Conservation (phyloP, 2,329 filamentous ascomycete species). For the Remersonia thermophila region DNA sequence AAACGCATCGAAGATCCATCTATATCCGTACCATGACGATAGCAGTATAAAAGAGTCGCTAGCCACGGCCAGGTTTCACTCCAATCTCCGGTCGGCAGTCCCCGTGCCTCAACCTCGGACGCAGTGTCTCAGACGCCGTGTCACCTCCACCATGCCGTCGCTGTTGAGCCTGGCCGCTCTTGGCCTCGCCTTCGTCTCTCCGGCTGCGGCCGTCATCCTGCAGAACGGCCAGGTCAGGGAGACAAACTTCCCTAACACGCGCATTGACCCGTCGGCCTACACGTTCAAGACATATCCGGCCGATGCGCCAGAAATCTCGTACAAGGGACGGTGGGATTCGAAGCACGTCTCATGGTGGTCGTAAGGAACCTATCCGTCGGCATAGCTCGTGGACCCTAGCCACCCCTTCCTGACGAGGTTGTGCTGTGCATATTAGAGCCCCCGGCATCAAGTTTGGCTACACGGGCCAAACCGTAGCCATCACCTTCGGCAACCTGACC, state of each 20-base stretch:
- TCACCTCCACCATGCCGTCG: constrained; percentile 11
- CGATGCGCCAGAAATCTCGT: constrained; percentile 41
- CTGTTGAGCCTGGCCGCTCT: constrained; percentile 9
- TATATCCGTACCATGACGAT: too few relatives aligned
- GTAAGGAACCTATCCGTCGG: constrained; percentile 25
- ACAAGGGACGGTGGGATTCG: constrained; percentile 51
- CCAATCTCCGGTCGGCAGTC: too few relatives aligned
- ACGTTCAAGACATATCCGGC: constrained; percentile 34
- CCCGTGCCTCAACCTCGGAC: too few relatives aligned
- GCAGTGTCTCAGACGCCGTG: too few relatives aligned
- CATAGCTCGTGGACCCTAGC: background rate
- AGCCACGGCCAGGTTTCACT: too few relatives aligned
- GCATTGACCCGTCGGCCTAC: constrained; percentile 23
- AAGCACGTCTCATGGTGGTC: constrained; percentile 49
- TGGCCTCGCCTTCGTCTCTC: constrained; percentile 14
- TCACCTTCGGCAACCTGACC: constrained; percentile 42
- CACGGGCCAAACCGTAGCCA: constrained; percentile 38
- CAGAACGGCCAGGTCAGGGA: constrained; percentile 30
- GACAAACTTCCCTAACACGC: constrained; percentile 30
- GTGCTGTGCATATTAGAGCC: constrained; percentile 28
- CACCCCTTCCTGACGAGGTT: constrained; percentile 4
- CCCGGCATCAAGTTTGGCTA: constrained; percentile 45
- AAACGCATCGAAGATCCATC: too few relatives aligned
- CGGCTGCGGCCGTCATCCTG: constrained; percentile 23
- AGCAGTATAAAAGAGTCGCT: too few relatives aligned